These are phyloP conservation scores for Pseudocercospora fijiensis DNA, from an alignment of 2,329 filamentous ascomycete species.

Conservation along the genomic window DNA sequence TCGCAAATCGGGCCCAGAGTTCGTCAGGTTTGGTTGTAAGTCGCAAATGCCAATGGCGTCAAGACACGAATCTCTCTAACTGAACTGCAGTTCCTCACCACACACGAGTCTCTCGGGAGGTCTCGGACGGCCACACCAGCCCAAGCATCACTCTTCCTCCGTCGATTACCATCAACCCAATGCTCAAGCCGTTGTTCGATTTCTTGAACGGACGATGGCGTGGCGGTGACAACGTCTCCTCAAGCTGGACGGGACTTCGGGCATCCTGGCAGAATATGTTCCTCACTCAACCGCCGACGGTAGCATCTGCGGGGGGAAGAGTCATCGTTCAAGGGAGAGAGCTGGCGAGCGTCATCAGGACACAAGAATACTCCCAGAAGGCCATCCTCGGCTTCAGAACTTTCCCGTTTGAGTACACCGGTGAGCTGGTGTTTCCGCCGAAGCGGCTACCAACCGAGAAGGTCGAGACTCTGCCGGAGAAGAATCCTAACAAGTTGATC, in stretches of 20 bases:
- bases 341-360: background rate
- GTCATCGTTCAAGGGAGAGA: background rate
- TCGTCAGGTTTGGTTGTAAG: background rate
- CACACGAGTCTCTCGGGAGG: too few species aligned
- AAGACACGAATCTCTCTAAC: background rate
- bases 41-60: background rate
- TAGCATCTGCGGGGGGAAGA: background rate
- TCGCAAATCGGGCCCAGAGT: background rate
- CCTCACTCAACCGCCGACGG: background rate
- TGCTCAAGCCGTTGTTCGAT: background rate
- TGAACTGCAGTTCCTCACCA: background rate
- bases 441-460: background rate
- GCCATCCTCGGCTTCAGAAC: too few species aligned
- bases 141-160: background rate
- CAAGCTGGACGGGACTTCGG: background rate
- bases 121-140: too few species aligned
- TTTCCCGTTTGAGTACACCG: background rate
- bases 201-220: background rate
- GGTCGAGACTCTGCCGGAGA: background rate
- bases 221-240: too few species aligned
- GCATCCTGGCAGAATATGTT: background rate
- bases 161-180: background rate
- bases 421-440: background rate
- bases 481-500: too few species aligned
- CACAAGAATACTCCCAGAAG: too few species aligned